Conservation (phyloP, 495 filamentous ascomycete genomes). For the Neurospora sp. region DNA sequence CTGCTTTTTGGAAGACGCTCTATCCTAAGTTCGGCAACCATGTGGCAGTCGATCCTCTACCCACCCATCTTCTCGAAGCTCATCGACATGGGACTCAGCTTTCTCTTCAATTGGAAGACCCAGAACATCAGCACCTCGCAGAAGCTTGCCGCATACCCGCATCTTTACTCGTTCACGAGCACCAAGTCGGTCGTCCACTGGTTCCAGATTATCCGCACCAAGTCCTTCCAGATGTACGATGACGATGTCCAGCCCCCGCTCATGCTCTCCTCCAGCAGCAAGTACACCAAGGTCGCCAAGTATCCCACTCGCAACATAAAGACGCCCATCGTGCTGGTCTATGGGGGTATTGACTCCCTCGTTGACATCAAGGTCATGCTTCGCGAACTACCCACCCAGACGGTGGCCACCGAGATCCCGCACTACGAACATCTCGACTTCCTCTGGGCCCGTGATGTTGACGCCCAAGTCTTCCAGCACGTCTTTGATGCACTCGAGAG, state of each 20-base stretch:
- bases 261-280: conserved; percentile 31
- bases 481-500: conserved; percentile 77
- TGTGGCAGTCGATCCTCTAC: conserved; percentile 95
- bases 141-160: conserved; percentile 93
- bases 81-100: conserved; percentile 70
- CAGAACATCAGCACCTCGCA: conserved; percentile 76
- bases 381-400: conserved; percentile 72
- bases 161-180: conserved; percentile 91
- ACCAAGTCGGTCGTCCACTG: conserved; percentile 95
- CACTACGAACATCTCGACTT: conserved; percentile 97
- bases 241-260: conserved; percentile 64
- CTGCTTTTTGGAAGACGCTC: conserved; percentile 91
- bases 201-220: conserved; percentile 97
- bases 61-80: conserved; percentile 85
- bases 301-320: conserved; percentile 96
- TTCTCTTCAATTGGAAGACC: conserved; percentile 87
- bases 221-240: conserved; percentile 95
- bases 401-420: conserved; percentile 68
- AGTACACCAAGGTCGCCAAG: conserved; percentile 74
- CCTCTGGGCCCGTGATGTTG: conserved; percentile 83
- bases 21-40: conserved; percentile 84
- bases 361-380: conserved; percentile 94
- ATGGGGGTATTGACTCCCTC: conserved; percentile 85
- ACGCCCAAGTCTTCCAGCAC: conserved; percentile 76
- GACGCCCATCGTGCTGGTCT: conserved; percentile 86